Conservation (phyloP, 345 rosid genomes). For the thale cress (Arabidopsis thaliana) region TAIR10.1 NC_003075.7:1654501-1655000, state of each 20-base stretch:
- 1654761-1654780: background rate
- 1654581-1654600: background rate
- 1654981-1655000: background rate
- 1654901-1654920: background rate
- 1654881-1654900: background rate
- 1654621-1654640: background rate
- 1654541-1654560: no score
- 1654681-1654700: background rate
- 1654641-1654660: background rate
- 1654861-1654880: constrained; percentile 1
- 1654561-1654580: no score
- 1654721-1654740: background rate
- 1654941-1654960: background rate
- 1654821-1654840: background rate
- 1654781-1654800: background rate
- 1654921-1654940: background rate
- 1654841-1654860: constrained; percentile 1
- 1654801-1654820: constrained; percentile 17
- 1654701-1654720: background rate
- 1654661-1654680: background rate
- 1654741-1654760: background rate
- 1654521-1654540: no score
- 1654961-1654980: background rate
- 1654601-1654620: background rate
- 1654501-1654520: no score